These are phyloP conservation scores for Lactarius tabidus DNA, from an alignment of 768 basidiomycete species.

Conservation along the genomic window DNA sequence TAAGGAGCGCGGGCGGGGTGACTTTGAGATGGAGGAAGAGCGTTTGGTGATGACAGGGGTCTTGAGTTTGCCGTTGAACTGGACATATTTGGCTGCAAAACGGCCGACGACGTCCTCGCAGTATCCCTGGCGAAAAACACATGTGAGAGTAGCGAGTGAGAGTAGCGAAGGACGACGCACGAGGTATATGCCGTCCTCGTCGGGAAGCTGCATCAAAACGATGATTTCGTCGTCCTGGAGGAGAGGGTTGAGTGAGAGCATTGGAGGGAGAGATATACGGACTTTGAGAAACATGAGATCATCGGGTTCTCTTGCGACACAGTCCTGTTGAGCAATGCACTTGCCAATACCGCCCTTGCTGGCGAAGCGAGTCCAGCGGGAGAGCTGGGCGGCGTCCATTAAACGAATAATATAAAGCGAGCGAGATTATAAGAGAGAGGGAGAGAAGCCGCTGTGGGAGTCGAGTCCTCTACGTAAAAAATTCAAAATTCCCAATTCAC, in stretches of 20 bases:
- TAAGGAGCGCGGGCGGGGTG: conserved; percentile 31
- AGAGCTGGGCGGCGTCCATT: conserved; percentile 71
- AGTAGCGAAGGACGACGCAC: conserved; percentile 41
- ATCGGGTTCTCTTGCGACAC: conserved; percentile 64
- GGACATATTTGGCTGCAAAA: conserved; percentile 60
- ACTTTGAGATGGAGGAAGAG: conserved; percentile 36
- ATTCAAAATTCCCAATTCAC: not conserved
- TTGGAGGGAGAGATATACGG: conserved; percentile 28
- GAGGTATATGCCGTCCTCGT: conserved; percentile 53
- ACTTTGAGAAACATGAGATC: conserved; percentile 89
- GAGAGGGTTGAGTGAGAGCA: not conserved
- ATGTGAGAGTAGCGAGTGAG: not conserved
- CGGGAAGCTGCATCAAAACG: conserved; percentile 66
- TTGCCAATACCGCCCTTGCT: conserved; percentile 81
- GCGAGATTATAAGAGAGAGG: not conserved
- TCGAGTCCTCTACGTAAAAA: too few relatives aligned
- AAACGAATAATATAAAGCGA: not conserved
- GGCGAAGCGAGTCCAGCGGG: conserved; percentile 81
- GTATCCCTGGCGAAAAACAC: conserved; percentile 52
- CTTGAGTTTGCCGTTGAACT: conserved; percentile 72
- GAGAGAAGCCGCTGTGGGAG: not conserved
- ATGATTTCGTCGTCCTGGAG: conserved; percentile 72
- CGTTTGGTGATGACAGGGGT: conserved; percentile 76
- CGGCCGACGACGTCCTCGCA: conserved; percentile 86
- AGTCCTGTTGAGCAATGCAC: conserved; percentile 70